A percentile compares a stretch with the other conserved stretches of the same genome.
phyloP scores from a whole-genome alignment of 768 basidiomycete genomes.

The Mycena albidolilacea region DNA sequence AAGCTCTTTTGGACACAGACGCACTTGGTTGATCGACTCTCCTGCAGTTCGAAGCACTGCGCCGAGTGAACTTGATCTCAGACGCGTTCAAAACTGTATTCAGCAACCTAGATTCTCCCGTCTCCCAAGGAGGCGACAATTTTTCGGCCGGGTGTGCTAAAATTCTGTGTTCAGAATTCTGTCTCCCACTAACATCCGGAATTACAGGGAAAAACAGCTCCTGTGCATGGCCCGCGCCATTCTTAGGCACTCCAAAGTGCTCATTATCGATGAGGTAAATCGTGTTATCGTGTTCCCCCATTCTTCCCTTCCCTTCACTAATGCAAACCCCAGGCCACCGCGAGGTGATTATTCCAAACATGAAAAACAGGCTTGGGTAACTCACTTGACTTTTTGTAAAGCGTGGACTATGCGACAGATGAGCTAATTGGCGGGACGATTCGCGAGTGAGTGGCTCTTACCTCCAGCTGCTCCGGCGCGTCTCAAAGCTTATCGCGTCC shows the following conservation, averaged over 20 bases:
- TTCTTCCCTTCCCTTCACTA: background rate
- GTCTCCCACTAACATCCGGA: background rate
- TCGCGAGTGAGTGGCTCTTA: constrained; percentile 67
- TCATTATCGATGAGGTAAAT: constrained; percentile 88
- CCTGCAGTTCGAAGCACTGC: constrained; percentile 81
- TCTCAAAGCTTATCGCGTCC: background rate
- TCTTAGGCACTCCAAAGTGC: constrained; percentile 78
- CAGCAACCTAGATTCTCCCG: constrained; percentile 78
- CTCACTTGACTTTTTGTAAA: background rate
- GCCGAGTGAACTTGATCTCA: constrained; percentile 84
- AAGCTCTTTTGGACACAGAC: constrained; percentile 38
- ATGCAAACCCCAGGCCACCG: constrained; percentile 67
- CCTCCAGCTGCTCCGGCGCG: background rate
- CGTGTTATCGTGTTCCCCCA: background rate
- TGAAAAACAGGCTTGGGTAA: background rate
- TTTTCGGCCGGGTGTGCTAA: constrained; percentile 82
- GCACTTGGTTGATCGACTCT: background rate
- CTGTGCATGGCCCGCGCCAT: constrained; percentile 92
- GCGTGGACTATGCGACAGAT: constrained; percentile 64
- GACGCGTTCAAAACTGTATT: constrained; percentile 77
- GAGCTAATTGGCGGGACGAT: constrained; percentile 88
- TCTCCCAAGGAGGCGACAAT: constrained; percentile 90
- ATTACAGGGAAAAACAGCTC: constrained; percentile 76
- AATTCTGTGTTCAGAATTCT: constrained; percentile 1
- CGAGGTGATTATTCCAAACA: constrained; percentile 57